Percentiles rank a stretch among this genome's conserved stretches.
phyloP scores from a whole-genome alignment of 176 grass and related monocot genomes.

The Tuctoria greenei region DNA sequence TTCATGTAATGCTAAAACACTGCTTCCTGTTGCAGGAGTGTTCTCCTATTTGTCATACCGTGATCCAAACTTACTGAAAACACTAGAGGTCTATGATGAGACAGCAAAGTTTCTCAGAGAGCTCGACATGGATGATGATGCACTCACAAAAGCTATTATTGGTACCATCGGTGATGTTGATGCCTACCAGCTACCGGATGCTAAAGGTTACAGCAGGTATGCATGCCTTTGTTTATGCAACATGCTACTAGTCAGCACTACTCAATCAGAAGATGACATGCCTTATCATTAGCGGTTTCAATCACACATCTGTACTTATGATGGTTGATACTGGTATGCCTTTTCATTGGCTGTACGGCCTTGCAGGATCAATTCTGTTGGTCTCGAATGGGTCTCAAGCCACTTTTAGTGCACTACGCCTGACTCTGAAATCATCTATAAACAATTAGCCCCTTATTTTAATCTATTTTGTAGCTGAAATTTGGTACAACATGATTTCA shows the following conservation, averaged over 20 bases:
- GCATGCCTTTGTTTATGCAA: constrained; percentile 1
- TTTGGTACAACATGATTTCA: not conserved
- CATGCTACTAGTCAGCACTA: constrained; percentile 7
- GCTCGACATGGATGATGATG: constrained; percentile 79
- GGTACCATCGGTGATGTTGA: constrained; percentile 95
- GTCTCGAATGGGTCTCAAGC: not conserved
- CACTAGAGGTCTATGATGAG: constrained; percentile 86
- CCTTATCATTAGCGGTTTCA: constrained; percentile 4
- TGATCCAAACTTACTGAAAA: constrained; percentile 98
- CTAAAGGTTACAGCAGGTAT: constrained; percentile 99
- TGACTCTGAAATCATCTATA: not conserved
- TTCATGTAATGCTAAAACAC: constrained; percentile 28
- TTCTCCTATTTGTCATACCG: constrained; percentile 99
- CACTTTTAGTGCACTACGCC: not conserved
- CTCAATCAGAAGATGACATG: not conserved
- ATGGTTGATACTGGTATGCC: not conserved
- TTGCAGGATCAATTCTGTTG: not conserved
- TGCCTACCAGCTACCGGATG: constrained; percentile 94
- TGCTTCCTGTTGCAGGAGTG: constrained; percentile 59
- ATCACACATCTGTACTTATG: not conserved
- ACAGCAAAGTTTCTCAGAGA: constrained; percentile 89
- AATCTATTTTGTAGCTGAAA: not conserved
- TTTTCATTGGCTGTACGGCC: not conserved
- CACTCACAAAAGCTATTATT: constrained; percentile 96
- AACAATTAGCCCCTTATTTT: not conserved